A percentile compares a stretch with the other conserved stretches of the same genome.
phyloP scores from a whole-genome alignment of 345 rosid genomes.

The Triadica sebifera region DNA sequence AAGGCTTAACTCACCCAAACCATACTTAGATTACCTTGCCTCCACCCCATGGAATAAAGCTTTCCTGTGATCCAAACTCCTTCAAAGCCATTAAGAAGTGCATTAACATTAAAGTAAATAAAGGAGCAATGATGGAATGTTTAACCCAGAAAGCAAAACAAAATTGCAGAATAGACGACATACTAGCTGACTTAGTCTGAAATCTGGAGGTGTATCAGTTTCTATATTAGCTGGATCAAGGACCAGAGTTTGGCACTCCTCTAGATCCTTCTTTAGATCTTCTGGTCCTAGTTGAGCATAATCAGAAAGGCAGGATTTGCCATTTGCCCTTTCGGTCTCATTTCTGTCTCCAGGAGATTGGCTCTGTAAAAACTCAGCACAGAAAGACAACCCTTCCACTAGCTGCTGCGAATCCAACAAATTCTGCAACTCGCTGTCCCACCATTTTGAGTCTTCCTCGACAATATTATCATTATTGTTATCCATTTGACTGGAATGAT shows the following conservation, averaged over 20 bases:
- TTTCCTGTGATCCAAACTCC: constrained; percentile 97
- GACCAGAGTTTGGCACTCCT: constrained; percentile 71
- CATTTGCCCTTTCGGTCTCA: constrained; percentile 32
- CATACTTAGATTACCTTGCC: constrained; percentile 36
- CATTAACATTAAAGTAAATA: neutral
- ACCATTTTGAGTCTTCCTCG: constrained; percentile 70
- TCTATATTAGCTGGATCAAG: constrained; percentile 79
- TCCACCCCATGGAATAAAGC: constrained; percentile 78
- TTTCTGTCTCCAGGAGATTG: constrained; percentile 71
- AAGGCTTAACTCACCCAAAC: neutral
- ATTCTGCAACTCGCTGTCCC: constrained; percentile 73
- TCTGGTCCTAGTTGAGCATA: constrained; percentile 74
- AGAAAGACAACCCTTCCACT: constrained; percentile 81
- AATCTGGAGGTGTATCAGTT: constrained; percentile 90
- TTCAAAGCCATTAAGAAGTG: constrained; percentile 20
- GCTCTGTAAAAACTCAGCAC: constrained; percentile 74
- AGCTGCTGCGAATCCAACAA: constrained; percentile 85
- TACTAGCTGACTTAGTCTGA: constrained; percentile 93
- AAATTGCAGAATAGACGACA: constrained; percentile 8
- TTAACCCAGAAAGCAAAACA: neutral
- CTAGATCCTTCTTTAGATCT: constrained; percentile 75
- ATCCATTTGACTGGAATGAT: constrained; percentile 25
- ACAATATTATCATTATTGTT: constrained; percentile 38
- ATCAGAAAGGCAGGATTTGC: constrained; percentile 63
- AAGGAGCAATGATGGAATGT: neutral